phyloP scores from a whole-genome alignment of 768 basidiomycete genomes.

The Lactarius indigo region DNA sequence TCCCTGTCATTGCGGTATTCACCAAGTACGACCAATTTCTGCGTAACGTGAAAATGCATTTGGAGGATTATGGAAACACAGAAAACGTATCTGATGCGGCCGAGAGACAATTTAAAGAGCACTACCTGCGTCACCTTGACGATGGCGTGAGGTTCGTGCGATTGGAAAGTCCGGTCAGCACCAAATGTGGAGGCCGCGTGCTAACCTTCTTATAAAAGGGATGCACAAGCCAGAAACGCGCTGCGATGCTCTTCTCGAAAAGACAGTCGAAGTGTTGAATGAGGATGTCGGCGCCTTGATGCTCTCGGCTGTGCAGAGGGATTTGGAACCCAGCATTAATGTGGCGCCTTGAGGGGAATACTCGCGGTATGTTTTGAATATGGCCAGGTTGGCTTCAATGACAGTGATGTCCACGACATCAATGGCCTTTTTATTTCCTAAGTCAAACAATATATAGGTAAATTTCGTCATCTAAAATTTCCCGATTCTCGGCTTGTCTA shows the following conservation, averaged over 20 bases:
- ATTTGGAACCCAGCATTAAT: background rate
- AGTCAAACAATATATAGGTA: too few species aligned
- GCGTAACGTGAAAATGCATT: background rate
- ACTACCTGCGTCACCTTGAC: background rate
- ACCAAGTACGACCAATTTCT: background rate
- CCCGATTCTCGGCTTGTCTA: too few species aligned
- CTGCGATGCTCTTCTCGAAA: background rate
- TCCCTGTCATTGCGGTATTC: background rate
- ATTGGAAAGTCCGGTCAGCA: background rate
- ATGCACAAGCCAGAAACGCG: background rate
- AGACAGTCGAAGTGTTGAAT: background rate
- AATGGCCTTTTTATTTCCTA: too few species aligned
- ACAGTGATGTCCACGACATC: too few species aligned
- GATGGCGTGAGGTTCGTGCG: background rate
- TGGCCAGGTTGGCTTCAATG: too few species aligned
- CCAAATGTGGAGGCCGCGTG: background rate
- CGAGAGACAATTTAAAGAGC: background rate
- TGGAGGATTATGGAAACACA: background rate
- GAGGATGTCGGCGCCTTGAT: background rate
- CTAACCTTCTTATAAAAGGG: background rate
- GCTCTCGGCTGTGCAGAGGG: background rate
- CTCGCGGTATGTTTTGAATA: too few species aligned
- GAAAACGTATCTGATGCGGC: background rate
- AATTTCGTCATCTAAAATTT: too few species aligned
- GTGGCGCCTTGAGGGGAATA: background rate